Base-by-base conservation (phyloP, 495 filamentous ascomycete species). In the Cercophora scortea region DNA sequence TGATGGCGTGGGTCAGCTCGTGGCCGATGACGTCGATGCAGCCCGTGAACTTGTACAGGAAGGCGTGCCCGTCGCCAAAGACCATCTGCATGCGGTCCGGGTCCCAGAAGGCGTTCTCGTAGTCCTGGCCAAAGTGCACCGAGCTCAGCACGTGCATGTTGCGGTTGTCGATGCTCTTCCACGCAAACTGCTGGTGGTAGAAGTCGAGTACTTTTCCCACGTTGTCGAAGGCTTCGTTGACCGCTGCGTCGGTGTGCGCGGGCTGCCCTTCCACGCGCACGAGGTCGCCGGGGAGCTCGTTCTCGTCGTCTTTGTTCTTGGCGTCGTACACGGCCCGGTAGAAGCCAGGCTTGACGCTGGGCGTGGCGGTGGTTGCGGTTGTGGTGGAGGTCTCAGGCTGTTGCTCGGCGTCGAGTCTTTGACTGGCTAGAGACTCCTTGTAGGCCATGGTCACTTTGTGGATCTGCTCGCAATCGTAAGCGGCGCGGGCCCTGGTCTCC, bases 1-100 rank as follows among this genome's bases (percentile, higher is more conserved):
- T 75, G 15, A 80, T 64, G 34, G 70, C 76, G 52, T 80, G 77
- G 11, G 72, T 79, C 19, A 78, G 61, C 52, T 79, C 77, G 53
- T 80, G 76, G 7, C 68, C 76, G 46, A 77, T 74, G 38, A 79
- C 74, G 45, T 80, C 75, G 5, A 78, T 56, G 51, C 56, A 64
- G 46, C 63, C 65, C 35, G 66, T 67, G 53, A 77, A 74, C 55
- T 68, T 60, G 47, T 66, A 63, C 33, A 71, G 49, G 52, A 72
- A 71, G 35, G 60, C 56, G 53, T 74, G 61, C 12, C 75, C 75
- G 42, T 77, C 73, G 19, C 75, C 75, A 55, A 72, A 78, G 8
- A 75, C 69, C 71, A 79, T 67, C 49, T 66, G 65, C 50, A 50
- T 54, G 43, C 42, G 49, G 15, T 53, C 56, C 4, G 58, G 53